Evolutionary conservation across 108 stramenopile species (phyloP).

Genomic region (Fistulifera pelliculosa): DNA sequence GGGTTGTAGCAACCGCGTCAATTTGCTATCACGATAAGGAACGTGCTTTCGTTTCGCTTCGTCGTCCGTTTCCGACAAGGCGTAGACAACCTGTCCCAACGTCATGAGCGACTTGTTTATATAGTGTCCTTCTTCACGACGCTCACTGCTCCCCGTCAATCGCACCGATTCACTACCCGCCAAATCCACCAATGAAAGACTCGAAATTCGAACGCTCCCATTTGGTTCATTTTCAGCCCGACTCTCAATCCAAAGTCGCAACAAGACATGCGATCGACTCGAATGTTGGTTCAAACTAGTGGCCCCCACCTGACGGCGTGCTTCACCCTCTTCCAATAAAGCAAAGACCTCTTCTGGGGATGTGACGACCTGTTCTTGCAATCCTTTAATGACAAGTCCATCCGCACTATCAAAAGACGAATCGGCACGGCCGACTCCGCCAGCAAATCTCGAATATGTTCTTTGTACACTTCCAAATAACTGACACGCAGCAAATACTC

Average conservation of each 20-base stretch:
- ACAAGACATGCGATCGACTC: constrained; percentile 84
- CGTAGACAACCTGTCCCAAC: constrained; percentile 84
- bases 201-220: constrained; percentile 44
- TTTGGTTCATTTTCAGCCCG: constrained; percentile 22
- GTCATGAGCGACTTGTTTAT: constrained; percentile 96
- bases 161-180: constrained; percentile 81
- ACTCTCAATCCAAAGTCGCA: constrained; percentile 84
- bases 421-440: constrained; percentile 32
- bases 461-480: constrained; percentile 88
- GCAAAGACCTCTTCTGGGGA: constrained; percentile 77
- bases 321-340: constrained; percentile 67
- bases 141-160: constrained; percentile 67
- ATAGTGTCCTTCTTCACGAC: constrained; percentile 93
- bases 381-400: constrained; percentile 81
- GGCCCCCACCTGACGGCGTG: constrained; percentile 69
- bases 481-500: constrained; percentile 77
- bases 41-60: constrained; percentile 25
- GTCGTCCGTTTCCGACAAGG: constrained; percentile 45
- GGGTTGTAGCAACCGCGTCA: constrained; percentile 90
- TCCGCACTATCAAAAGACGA: constrained; percentile 65
- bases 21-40: constrained; percentile 85
- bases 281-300: constrained; percentile 91
- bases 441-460: constrained; percentile 84
- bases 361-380: constrained; percentile 81
- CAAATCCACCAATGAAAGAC: constrained; percentile 72